These are phyloP conservation scores for Lachancea quebecensis DNA, from an alignment of 805 yeast genomes.

Conservation along the genomic window DNA sequence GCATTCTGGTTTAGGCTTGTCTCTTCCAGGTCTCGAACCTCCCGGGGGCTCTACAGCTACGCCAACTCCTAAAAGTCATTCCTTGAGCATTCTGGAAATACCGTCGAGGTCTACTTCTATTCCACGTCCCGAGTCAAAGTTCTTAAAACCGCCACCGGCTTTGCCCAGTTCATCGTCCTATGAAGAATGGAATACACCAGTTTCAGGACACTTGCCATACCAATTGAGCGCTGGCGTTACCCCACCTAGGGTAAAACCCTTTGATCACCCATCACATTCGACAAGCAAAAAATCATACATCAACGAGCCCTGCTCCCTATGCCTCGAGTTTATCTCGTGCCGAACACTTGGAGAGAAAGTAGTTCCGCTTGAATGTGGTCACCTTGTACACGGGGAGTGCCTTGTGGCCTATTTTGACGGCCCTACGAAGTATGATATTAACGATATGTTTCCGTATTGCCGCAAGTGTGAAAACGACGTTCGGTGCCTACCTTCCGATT, in stretches of 20 bases:
- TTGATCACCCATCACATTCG: constrained; percentile 10
- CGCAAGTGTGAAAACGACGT: constrained; percentile 15
- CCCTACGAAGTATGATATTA: constrained; percentile 11
- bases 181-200: background rate
- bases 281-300: constrained; percentile 22
- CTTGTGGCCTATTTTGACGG: constrained; percentile 35
- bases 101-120: constrained; percentile 25
- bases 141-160: background rate
- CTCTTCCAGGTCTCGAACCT: background rate
- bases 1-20: background rate
- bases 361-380: constrained; percentile 47
- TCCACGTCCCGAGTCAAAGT: constrained; percentile 20
- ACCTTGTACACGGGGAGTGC: constrained; percentile 54
- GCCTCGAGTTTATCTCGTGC: constrained; percentile 44
- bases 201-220: background rate
- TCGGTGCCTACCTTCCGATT: constrained; percentile 26
- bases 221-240: constrained; percentile 1
- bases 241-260: constrained; percentile 14
- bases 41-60: background rate
- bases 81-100: constrained; percentile 1
- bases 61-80: constrained; percentile 1
- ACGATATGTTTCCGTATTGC: constrained; percentile 26
- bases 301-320: constrained; percentile 33
- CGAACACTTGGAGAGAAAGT: constrained; percentile 40
- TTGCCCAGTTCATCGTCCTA: background rate